These are phyloP conservation scores for Nicotiana sylvestris DNA, from an alignment of 257 asterid species.

Conservation along the genomic window DNA sequence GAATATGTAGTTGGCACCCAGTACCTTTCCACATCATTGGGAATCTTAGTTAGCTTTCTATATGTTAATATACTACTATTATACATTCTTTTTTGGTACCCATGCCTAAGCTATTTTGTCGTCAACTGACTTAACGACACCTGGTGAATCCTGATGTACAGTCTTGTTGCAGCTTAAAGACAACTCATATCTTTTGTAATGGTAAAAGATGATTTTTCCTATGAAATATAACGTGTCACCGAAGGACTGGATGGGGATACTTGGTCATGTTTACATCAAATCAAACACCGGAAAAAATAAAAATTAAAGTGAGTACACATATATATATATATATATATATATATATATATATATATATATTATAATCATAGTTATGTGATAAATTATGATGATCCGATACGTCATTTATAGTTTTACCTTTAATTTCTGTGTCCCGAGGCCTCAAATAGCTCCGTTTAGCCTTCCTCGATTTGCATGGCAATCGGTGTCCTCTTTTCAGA, in stretches of 20 bases:
- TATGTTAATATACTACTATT: not conserved
- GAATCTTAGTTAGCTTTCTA: not conserved
- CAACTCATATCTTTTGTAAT: slow-evolving; percentile 27
- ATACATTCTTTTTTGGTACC: not conserved
- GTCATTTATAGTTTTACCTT: too few species aligned
- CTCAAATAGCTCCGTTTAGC: too few species aligned
- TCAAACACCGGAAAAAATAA: too few species aligned
- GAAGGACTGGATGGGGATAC: not conserved
- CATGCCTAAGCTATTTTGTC: not conserved
- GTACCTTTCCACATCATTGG: slow-evolving; percentile 29
- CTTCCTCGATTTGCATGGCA: too few species aligned
- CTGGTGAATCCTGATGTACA: slow-evolving; percentile 17
- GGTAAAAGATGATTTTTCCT: not conserved
- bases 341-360: too few species aligned
- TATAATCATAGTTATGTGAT: too few species aligned
- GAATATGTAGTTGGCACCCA: not conserved
- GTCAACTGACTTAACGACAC: slow-evolving; percentile 20
- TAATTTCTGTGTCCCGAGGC: too few species aligned
- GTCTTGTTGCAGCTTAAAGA: slow-evolving; percentile 27
- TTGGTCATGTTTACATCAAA: too few species aligned
- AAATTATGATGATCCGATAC: too few species aligned
- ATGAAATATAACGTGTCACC: not conserved
- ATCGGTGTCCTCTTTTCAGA: too few species aligned
- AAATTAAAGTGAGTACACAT: too few species aligned
- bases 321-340: too few species aligned